phyloP scores from a whole-genome alignment of 768 basidiomycete species.

The Dacryopinax primogenitus region DNA sequence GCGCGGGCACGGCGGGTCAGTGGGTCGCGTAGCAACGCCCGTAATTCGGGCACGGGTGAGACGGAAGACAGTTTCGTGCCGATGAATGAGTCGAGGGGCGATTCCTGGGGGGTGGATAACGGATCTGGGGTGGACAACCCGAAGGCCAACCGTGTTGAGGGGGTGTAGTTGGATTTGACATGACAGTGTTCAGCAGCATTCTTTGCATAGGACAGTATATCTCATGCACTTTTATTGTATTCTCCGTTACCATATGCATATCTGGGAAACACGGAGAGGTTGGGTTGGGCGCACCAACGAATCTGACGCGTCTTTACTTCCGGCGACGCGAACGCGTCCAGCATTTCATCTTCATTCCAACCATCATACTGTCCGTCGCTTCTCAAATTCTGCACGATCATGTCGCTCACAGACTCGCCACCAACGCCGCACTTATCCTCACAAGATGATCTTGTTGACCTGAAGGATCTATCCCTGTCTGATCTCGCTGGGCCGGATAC shows the following conservation, averaged over 20 bases:
- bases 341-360: conserved; percentile 9
- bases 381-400: neutral
- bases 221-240: no score
- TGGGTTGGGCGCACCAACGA: neutral
- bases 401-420: conserved; percentile 1
- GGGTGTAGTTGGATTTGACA: no score
- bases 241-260: no score
- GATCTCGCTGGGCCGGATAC: neutral
- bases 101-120: no score
- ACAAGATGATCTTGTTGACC: neutral
- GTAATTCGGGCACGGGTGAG: neutral
- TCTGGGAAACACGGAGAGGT: neutral
- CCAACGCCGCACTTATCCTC: neutral
- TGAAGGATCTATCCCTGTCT: neutral
- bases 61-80: no score
- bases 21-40: neutral
- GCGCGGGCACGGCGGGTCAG: neutral
- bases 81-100: no score
- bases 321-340: conserved; percentile 7
- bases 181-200: no score
- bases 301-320: conserved; percentile 7
- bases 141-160: no score
- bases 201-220: no score
- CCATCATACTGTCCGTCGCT: neutral
- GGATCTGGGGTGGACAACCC: no score